phyloP scores from a whole-genome alignment of 768 basidiomycete species.

The Termitomyces eurrhizus region DNA sequence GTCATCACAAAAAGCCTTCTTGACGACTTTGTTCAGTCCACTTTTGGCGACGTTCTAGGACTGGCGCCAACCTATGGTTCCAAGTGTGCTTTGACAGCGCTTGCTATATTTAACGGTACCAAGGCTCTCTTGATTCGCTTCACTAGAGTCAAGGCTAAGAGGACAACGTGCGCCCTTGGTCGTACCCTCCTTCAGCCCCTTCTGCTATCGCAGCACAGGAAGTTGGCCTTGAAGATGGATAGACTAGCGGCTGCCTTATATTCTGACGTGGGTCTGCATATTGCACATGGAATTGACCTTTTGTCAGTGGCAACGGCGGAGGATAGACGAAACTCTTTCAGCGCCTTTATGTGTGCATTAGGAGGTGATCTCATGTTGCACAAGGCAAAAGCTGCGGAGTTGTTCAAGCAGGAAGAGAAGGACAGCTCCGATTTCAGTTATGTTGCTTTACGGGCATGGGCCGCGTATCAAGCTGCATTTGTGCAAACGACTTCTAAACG shows the following conservation, averaged over 20 bases:
- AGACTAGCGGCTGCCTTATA: conserved; percentile 35
- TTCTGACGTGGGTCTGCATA: conserved; percentile 31
- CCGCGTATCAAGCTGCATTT: conserved; percentile 32
- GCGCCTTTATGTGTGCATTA: conserved; percentile 31
- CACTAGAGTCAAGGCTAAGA: conserved; percentile 11
- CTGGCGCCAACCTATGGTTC: conserved; percentile 39
- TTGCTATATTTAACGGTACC: conserved; percentile 37
- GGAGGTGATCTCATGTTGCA: conserved; percentile 31
- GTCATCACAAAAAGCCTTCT: conserved; percentile 21
- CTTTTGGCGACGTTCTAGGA: conserved; percentile 28
- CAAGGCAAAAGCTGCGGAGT: conserved; percentile 19
- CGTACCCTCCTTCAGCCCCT: conserved; percentile 27
- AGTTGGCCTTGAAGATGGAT: conserved; percentile 46
- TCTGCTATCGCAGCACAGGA: conserved; percentile 25
- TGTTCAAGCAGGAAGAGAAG: conserved; percentile 29
- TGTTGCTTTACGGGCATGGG: conserved; percentile 44
- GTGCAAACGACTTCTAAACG: conserved; percentile 16
- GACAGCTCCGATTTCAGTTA: conserved; percentile 8
- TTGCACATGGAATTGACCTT: conserved; percentile 36
- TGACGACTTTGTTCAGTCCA: conserved; percentile 24
- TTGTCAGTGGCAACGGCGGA: conserved; percentile 25
- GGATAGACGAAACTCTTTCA: conserved; percentile 25
- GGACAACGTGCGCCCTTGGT: conserved; percentile 3
- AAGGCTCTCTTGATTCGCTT: conserved; percentile 32
- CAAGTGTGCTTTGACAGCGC: conserved; percentile 26